Conservation (phyloP, 306 rosid genomes). For the Dalbergia cochinchinensis region DNA sequence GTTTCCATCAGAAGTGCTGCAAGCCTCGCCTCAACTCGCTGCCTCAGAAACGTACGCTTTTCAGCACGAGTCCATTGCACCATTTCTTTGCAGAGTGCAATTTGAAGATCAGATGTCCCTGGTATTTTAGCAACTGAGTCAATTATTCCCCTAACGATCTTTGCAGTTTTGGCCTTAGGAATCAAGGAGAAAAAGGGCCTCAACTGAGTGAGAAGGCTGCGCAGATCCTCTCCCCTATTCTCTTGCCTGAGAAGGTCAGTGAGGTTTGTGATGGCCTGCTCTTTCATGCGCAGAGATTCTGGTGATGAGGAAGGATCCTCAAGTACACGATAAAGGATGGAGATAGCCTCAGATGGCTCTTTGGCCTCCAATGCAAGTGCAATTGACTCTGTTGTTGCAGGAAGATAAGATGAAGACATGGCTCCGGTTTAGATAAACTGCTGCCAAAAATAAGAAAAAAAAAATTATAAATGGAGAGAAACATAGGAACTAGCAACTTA, state of each 20-base stretch:
- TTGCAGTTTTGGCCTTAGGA: constrained; percentile 95
- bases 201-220: constrained; percentile 85
- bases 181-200: constrained; percentile 95
- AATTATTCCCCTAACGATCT: constrained; percentile 85
- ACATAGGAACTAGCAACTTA: not conserved
- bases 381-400: constrained; percentile 81
- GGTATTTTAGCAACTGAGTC: constrained; percentile 94
- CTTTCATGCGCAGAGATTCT: constrained; percentile 87
- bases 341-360: constrained; percentile 70
- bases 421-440: constrained; percentile 41
- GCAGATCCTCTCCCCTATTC: constrained; percentile 89
- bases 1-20: constrained; percentile 92
- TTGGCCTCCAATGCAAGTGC: constrained; percentile 78
- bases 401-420: constrained; percentile 82
- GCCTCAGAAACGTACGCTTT: constrained; percentile 91
- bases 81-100: constrained; percentile 91
- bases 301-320: constrained; percentile 86
- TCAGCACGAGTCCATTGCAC: constrained; percentile 94
- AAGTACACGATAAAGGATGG: constrained; percentile 79
- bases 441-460: constrained; percentile 53
- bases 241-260: constrained; percentile 84
- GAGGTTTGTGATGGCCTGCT: constrained; percentile 81
- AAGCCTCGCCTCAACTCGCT: constrained; percentile 94
- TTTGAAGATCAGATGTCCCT: constrained; percentile 85
- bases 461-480: constrained; percentile 30